Evolutionary conservation across 176 grass and related monocot species (phyloP), one percentile per base, ranked within the genome.

Genomic region (Lolium perenne): DNA sequence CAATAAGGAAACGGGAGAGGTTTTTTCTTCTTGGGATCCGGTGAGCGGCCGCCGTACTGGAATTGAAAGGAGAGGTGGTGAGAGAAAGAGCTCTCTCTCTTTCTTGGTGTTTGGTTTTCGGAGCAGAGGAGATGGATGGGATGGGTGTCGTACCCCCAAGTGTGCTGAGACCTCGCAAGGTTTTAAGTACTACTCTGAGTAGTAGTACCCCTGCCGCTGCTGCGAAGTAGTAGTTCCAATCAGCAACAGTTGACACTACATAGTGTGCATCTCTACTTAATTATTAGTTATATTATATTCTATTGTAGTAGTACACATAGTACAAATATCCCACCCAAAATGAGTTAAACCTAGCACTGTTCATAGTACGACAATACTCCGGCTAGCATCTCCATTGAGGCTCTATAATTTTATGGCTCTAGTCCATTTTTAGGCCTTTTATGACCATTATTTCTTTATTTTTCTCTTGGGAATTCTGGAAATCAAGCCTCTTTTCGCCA

Each of bases 61-160:
- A 45, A 80, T 8, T 63, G 84, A 62, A 80, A 81, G 74, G 48
- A 81, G 50, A 74, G 58, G 50, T 53, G 57, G n/a, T 79, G 78
- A 80, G 65, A 86, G 84, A 83, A 83, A 78, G 35, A 35, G 47
- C 32, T 3, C 12, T 57, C 8, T 35, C 71, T 48, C 32, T 66
- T 45, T 86, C 74, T 53, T 77, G 71, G 35, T 53, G 66, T 54
- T 67, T 83, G 76, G 50, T 84, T 91, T 67, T 76, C 46, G 49
- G 69, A 76, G 81, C 51, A 84, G 76, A 80, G 87, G 82, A 67
- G 81, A 80, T 61, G 76, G 89, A 87, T 81, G 89, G 81, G 85
- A 84, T 81, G 70, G 67, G 59, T 18, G 26, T 70, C 76, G 81
- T 91, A 87, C 81, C 85, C 38, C 89, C 26, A 11, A 49, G 80